Evolutionary conservation across 148 eudicot genomes (phyloP).

Genomic region (Diospyros lotus): DNA sequence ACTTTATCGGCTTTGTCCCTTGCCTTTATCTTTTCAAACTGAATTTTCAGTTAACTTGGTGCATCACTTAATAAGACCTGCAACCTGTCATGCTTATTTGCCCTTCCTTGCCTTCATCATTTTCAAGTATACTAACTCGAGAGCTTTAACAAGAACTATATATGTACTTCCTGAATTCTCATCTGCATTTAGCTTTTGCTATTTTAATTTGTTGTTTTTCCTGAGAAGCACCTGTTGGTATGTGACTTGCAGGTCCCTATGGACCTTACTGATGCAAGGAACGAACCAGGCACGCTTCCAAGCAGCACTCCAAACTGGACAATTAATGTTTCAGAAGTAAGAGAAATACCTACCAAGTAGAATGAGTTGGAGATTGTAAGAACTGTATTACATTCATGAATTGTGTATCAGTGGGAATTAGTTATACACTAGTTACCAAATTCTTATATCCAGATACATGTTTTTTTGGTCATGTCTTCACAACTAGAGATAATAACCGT

Average conservation of each 20-base stretch:
- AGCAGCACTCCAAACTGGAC: slow-evolving; percentile 29
- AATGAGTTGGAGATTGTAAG: background rate
- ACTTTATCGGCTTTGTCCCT: too few relatives aligned
- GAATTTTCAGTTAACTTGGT: too few relatives aligned
- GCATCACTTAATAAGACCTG: too few relatives aligned
- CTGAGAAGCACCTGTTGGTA: background rate
- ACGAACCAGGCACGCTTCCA: slow-evolving; percentile 14
- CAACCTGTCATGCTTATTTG: too few relatives aligned
- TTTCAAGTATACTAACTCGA: too few relatives aligned
- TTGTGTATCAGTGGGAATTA: background rate
- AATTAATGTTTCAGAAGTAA: slow-evolving; percentile 37
- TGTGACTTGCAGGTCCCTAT: slow-evolving; percentile 21
- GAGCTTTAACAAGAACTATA: too few relatives aligned
- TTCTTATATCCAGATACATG: background rate
- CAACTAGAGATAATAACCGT: background rate
- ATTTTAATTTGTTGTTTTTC: background rate
- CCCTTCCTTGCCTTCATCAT: too few relatives aligned
- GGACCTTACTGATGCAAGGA: slow-evolving; percentile 12
- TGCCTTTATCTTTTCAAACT: too few relatives aligned
- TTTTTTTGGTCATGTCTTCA: background rate
- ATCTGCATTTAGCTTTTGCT: too few relatives aligned
- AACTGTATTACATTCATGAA: background rate
- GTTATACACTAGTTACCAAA: background rate
- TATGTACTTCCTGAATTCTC: too few relatives aligned
- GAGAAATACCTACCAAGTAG: background rate